Evolutionary conservation across 2,329 filamentous ascomycete species (phyloP).

Genomic region (Biscogniauxia mediterranea): DNA sequence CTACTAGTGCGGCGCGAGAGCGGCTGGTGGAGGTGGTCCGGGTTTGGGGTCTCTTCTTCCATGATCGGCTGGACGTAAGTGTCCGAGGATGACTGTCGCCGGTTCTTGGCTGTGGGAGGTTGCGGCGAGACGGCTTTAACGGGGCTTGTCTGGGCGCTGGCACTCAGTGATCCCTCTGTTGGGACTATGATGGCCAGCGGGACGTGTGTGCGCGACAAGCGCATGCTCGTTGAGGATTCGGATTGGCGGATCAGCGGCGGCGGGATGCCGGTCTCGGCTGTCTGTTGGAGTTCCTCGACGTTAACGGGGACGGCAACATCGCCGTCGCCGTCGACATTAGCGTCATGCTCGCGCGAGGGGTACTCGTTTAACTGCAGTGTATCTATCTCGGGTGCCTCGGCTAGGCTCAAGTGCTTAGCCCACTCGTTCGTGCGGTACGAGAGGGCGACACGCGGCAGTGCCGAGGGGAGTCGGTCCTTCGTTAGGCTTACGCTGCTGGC

Average conservation of each 20-base stretch:
- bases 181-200: constrained; percentile 2
- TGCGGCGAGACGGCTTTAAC: constrained; percentile 16
- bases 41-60: constrained; percentile 38
- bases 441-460: constrained; percentile 72
- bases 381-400: constrained; percentile 69
- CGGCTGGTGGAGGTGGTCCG: constrained; percentile 8
- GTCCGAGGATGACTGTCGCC: constrained; percentile 28
- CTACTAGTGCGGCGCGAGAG: constrained; percentile 26
- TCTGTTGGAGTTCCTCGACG: constrained; percentile 63
- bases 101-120: constrained; percentile 23
- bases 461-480: constrained; percentile 63
- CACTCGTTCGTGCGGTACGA: constrained; percentile 93
- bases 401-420: constrained; percentile 82
- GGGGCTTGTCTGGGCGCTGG: constrained; percentile 4
- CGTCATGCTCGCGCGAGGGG: constrained; percentile 26
- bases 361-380: constrained; percentile 51
- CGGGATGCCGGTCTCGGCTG: constrained; percentile 51
- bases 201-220: constrained; percentile 1
- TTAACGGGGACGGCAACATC: constrained; percentile 56
- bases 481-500: constrained; percentile 46
- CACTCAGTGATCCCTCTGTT: constrained; percentile 6
- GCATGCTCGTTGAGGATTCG: constrained; percentile 16
- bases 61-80: constrained; percentile 40
- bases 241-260: constrained; percentile 35
- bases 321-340: constrained; percentile 42